A percentile compares a stretch with the other conserved stretches of the same genome.
Evolutionary conservation across 176 grass and related monocot genomes (phyloP).

Genomic region (Zizania latifolia): DNA sequence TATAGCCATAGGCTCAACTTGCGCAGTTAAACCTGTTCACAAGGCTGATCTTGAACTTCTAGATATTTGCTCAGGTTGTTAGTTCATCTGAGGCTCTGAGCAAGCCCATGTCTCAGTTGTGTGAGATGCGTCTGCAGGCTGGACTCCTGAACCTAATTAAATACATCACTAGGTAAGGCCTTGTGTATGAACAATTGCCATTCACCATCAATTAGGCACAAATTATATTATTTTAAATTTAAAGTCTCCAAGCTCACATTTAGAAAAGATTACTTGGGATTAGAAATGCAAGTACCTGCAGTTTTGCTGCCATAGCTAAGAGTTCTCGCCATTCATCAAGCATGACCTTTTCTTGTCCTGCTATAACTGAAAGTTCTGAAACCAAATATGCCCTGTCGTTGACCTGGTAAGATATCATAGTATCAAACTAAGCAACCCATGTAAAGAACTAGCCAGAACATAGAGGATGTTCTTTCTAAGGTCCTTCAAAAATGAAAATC

Average conservation of each 20-base stretch:
- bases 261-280: not conserved
- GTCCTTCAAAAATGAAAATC: not conserved
- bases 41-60: not conserved
- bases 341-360: constrained; percentile 66
- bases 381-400: constrained; percentile 39
- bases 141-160: constrained; percentile 68
- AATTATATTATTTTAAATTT: not conserved
- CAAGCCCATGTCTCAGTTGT: constrained; percentile 39
- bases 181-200: not conserved
- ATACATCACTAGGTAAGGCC: constrained; percentile 14
- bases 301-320: constrained; percentile 48
- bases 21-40: constrained; percentile 17
- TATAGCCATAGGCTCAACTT: constrained; percentile 22
- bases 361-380: constrained; percentile 58
- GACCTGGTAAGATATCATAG: constrained; percentile 45
- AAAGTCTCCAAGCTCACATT: not conserved
- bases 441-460: not conserved
- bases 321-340: constrained; percentile 84
- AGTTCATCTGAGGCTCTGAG: constrained; percentile 11
- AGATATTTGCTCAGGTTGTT: not conserved
- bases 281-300: constrained; percentile 59
- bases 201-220: not conserved
- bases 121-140: constrained; percentile 70
- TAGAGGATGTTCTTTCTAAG: not conserved
- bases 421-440: constrained; percentile 20